Conservation (phyloP, 2,329 filamentous ascomycete species). For the Tetracladium maxilliforme region DNA sequence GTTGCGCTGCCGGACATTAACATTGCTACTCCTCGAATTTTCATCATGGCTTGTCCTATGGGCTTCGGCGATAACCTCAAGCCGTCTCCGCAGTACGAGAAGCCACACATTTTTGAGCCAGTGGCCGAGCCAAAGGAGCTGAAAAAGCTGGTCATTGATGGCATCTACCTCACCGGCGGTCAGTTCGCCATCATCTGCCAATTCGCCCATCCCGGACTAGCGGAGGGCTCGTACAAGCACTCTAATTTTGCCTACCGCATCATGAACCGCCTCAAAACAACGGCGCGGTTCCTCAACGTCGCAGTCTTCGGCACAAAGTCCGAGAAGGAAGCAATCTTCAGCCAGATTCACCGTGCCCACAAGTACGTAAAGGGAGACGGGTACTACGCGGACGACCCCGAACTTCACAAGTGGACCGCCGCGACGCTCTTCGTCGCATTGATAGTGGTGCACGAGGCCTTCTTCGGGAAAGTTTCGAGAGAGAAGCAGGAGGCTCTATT, state of each 20-base stretch:
- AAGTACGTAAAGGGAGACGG: slow-evolving; percentile 12
- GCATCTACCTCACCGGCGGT: slow-evolving; percentile 18
- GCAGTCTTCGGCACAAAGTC: slow-evolving; percentile 17
- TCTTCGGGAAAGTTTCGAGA: slow-evolving; percentile 16
- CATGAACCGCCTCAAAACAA: slow-evolving; percentile 19
- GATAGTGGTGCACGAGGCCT: slow-evolving; percentile 17
- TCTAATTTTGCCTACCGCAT: slow-evolving; percentile 21
- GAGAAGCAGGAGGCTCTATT: slow-evolving; percentile 11
- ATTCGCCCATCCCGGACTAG: slow-evolving; percentile 22
- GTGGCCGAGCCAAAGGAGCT: slow-evolving; percentile 14
- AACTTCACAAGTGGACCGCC: slow-evolving; percentile 23
- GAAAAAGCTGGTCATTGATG: slow-evolving; percentile 17
- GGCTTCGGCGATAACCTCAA: no score
- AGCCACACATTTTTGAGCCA: no score
- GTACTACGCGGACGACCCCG: slow-evolving; percentile 20
- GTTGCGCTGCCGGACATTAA: no score
- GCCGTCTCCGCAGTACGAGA: no score
- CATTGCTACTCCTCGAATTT: no score
- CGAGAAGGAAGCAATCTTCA: slow-evolving; percentile 18
- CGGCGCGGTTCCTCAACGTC: slow-evolving; percentile 23
- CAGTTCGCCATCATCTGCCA: slow-evolving; percentile 22
- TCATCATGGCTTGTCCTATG: no score
- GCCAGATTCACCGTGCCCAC: slow-evolving; percentile 19
- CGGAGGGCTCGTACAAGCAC: slow-evolving; percentile 18
- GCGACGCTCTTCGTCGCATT: slow-evolving; percentile 21